Percentiles rank a stretch among this genome's conserved stretches.
These are phyloP conservation scores for Durusdinium trenchii DNA, from an alignment of 73 alveolate species.

Conservation along the genomic window DNA sequence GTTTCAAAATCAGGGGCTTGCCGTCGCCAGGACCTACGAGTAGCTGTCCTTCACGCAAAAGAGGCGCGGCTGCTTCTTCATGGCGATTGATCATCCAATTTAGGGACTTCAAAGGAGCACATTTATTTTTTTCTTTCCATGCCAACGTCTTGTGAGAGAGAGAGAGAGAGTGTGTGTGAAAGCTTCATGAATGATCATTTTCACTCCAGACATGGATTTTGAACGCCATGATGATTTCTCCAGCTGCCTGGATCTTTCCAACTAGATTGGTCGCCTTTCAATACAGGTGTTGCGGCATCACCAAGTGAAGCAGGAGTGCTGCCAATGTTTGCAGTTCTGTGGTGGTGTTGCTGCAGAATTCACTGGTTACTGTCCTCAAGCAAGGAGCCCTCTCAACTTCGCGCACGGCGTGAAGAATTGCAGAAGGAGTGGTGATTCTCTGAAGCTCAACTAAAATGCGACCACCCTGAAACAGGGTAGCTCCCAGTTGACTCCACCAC, in stretches of 20 bases:
- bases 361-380: background rate
- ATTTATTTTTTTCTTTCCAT: too few relatives aligned
- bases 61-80: background rate
- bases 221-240: too few relatives aligned
- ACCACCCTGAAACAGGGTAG: too few relatives aligned
- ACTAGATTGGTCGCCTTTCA: too few relatives aligned
- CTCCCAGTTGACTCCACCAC: too few relatives aligned
- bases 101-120: too few relatives aligned
- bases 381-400: constrained; percentile 18
- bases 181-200: too few relatives aligned
- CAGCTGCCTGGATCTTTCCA: too few relatives aligned
- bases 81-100: background rate
- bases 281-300: constrained; percentile 25
- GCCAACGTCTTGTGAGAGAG: too few relatives aligned
- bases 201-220: too few relatives aligned
- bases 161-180: too few relatives aligned
- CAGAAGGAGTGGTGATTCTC: background rate
- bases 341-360: background rate
- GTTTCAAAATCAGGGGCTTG: background rate
- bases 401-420: constrained; percentile 33
- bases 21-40: constrained; percentile 27
- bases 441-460: background rate
- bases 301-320: background rate
- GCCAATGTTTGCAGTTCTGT: background rate
- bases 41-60: constrained; percentile 30